Conservation (phyloP, 1,284 basidiomycete genomes). For the Ustilago xerochloae region DNA sequence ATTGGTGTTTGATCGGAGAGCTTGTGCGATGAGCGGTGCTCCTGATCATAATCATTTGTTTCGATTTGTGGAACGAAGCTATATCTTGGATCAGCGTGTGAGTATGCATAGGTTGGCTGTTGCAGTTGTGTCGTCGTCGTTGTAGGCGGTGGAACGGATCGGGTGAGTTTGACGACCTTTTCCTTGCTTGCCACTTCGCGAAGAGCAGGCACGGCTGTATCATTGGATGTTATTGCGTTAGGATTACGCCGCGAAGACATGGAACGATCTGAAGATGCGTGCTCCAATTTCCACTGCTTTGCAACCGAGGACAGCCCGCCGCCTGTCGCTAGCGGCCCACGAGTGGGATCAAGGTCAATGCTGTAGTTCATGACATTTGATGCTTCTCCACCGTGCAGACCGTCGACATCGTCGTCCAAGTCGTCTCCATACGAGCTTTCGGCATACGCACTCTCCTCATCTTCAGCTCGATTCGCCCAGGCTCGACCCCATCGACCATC, state of each 20-base stretch:
- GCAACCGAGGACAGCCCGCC: slow-evolving; percentile 32
- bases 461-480: slow-evolving; percentile 53
- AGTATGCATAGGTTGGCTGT: not conserved
- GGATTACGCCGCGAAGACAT: not conserved
- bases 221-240: not conserved
- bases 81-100: slow-evolving; percentile 12
- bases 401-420: slow-evolving; percentile 10
- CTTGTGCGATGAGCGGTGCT: not conserved
- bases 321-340: slow-evolving; percentile 4
- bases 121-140: not conserved
- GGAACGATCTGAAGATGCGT: slow-evolving; percentile 2
- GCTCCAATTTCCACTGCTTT: slow-evolving; percentile 33
- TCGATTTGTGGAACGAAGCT: slow-evolving; percentile 44
- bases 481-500: slow-evolving; percentile 58
- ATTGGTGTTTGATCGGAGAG: slow-evolving; percentile 32
- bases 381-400: not conserved
- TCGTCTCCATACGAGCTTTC: slow-evolving; percentile 40
- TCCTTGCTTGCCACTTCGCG: slow-evolving; percentile 37
- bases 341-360: slow-evolving; percentile 20
- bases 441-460: slow-evolving; percentile 55
- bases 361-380: slow-evolving; percentile 2
- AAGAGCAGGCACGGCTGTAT: slow-evolving; percentile 21
- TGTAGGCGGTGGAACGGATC: slow-evolving; percentile 24
- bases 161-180: slow-evolving; percentile 54
- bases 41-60: slow-evolving; percentile 17